phyloP scores from a whole-genome alignment of 1,139 yeast species.

The Blastobotrys persicus region DNA sequence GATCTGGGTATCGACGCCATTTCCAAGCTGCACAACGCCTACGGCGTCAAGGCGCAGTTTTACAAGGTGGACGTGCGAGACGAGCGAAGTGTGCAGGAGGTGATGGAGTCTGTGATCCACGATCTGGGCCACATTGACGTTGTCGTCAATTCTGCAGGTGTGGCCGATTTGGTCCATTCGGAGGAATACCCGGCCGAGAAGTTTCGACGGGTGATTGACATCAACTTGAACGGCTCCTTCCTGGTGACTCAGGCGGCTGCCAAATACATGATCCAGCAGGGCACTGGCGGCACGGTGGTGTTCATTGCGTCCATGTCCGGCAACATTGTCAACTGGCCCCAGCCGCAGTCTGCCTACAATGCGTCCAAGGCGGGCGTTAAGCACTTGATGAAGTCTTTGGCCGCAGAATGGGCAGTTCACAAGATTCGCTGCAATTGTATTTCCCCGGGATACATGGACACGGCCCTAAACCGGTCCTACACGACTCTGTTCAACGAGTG shows the following conservation, averaged over 20 bases:
- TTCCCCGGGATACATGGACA: conserved; percentile 58
- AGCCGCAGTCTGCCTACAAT: conserved; percentile 56
- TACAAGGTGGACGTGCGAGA: conserved; percentile 65
- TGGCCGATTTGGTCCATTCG: conserved; percentile 77
- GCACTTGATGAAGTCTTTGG: conserved; percentile 52
- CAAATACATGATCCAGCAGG: conserved; percentile 61
- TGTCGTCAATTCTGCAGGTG: conserved; percentile 73
- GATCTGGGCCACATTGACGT: conserved; percentile 63
- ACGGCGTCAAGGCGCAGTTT: conserved; percentile 60
- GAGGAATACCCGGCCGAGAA: conserved; percentile 75
- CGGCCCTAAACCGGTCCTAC: conserved; percentile 54
- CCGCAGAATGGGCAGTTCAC: conserved; percentile 58
- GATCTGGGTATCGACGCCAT: conserved; percentile 52
- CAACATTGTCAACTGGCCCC: conserved; percentile 63
- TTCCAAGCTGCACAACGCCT: conserved; percentile 49
- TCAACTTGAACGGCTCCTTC: conserved; percentile 76
- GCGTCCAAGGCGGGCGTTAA: conserved; percentile 63
- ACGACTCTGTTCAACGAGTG: conserved; percentile 49
- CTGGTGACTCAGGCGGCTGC: conserved; percentile 68
- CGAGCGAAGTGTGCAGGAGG: conserved; percentile 51
- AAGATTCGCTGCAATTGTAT: conserved; percentile 54
- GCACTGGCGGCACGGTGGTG: conserved; percentile 48
- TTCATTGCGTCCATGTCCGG: conserved; percentile 67
- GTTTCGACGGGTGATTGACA: conserved; percentile 72
- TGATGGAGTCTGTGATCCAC: conserved; percentile 51